A percentile compares a stretch with the other conserved stretches of the same genome.
Conservation (phyloP, 73 alveolate genomes). For the Halteria grandinella region DNA sequence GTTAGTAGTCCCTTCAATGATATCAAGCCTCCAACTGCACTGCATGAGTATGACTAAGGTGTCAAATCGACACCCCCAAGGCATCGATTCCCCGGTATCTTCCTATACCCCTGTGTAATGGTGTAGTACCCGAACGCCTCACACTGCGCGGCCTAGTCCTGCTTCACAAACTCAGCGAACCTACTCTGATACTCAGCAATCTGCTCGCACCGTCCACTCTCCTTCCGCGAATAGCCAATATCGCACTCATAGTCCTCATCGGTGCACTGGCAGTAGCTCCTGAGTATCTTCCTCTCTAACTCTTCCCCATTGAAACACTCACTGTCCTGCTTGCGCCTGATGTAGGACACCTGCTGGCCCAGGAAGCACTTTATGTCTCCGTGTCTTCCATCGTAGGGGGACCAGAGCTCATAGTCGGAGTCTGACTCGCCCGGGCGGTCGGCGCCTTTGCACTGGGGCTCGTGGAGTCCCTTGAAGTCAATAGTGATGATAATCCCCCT, state of each 20-base stretch:
- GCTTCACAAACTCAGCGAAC: conserved; percentile 16
- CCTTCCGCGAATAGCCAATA: conserved; percentile 74
- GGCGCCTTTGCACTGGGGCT: conserved; percentile 82
- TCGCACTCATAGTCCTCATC: conserved; percentile 95
- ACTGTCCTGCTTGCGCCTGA: conserved; percentile 85
- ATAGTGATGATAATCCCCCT: conserved; percentile 77
- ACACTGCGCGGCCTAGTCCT: conserved; percentile 50
- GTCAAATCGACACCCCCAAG: conserved; percentile 84
- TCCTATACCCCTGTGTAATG: conserved; percentile 88
- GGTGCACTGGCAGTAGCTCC: conserved; percentile 84
- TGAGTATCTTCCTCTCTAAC: conserved; percentile 65
- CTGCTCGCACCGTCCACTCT: conserved; percentile 69
- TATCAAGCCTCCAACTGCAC: neutral
- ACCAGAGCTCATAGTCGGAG: conserved; percentile 94
- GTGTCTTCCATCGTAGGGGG: conserved; percentile 85
- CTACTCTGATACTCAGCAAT: conserved; percentile 45
- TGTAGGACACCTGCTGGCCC: conserved; percentile 85
- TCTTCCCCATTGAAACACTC: conserved; percentile 90
- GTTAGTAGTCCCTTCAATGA: conserved; percentile 3
- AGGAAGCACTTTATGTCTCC: conserved; percentile 80
- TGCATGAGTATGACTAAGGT: conserved; percentile 70
- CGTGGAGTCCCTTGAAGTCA: conserved; percentile 83
- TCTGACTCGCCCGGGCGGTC: conserved; percentile 82
- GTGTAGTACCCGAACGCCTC: conserved; percentile 58
- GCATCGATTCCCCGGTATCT: conserved; percentile 90